phyloP scores from a whole-genome alignment of 2,329 filamentous ascomycete species.

The Thelonectria discophora region DNA sequence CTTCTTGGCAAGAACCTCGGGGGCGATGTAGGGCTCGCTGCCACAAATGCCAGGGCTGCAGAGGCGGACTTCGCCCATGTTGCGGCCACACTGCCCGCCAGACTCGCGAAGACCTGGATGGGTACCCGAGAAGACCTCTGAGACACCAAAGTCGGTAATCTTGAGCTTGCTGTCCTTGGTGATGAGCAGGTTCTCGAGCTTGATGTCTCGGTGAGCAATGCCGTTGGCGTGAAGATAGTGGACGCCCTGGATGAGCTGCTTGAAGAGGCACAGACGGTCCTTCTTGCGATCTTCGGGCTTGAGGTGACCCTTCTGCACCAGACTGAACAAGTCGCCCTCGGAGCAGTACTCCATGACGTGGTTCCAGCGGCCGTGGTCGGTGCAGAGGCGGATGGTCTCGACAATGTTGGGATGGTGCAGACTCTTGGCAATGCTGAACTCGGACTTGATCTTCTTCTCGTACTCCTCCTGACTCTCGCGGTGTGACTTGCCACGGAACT shows the following conservation, averaged over 20 bases:
- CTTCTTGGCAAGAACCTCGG: slow-evolving; percentile 79
- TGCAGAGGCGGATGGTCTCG: slow-evolving; percentile 79
- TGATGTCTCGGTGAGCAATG: slow-evolving; percentile 91
- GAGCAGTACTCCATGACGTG: slow-evolving; percentile 94
- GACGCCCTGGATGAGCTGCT: slow-evolving; percentile 85
- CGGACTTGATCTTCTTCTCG: slow-evolving; percentile 88
- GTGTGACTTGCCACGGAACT: slow-evolving; percentile 78
- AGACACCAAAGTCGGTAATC: slow-evolving; percentile 91
- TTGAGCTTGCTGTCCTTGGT: slow-evolving; percentile 83
- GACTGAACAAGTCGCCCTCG: slow-evolving; percentile 79
- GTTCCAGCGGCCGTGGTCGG: slow-evolving; percentile 79
- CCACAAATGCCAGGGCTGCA: slow-evolving; percentile 85
- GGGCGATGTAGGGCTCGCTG: slow-evolving; percentile 86
- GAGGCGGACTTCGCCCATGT: slow-evolving; percentile 75
- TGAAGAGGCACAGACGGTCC: slow-evolving; percentile 86
- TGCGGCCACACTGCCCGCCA: slow-evolving; percentile 75
- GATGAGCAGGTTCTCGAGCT: slow-evolving; percentile 86
- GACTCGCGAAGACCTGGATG: slow-evolving; percentile 81
- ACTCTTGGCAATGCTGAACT: slow-evolving; percentile 88
- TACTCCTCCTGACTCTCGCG: slow-evolving; percentile 79
- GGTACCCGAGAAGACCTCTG: slow-evolving; percentile 83
- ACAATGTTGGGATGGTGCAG: slow-evolving; percentile 89
- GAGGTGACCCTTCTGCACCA: slow-evolving; percentile 78
- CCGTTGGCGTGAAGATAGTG: slow-evolving; percentile 83
- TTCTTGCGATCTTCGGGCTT: slow-evolving; percentile 68